Evolutionary conservation across 1,284 basidiomycete genomes (phyloP).

Genomic region (Trichosporon sp.): DNA sequence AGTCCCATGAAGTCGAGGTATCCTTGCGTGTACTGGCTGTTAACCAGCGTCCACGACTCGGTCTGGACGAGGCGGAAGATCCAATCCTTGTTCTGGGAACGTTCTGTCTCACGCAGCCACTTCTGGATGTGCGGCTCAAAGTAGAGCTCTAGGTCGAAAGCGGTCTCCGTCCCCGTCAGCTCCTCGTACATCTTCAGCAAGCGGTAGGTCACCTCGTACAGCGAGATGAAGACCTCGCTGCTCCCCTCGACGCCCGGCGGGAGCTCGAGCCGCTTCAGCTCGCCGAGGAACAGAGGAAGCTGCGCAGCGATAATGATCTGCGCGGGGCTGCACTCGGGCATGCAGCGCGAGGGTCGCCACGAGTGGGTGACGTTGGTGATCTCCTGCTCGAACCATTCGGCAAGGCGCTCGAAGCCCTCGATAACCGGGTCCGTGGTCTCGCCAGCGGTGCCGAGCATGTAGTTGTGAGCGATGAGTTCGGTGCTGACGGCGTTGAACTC

Average conservation of each 20-base stretch:
- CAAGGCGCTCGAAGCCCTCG: conserved; percentile 51
- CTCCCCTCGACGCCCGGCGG: conserved; percentile 33
- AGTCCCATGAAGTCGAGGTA: conserved; percentile 56
- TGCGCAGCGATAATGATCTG: conserved; percentile 52
- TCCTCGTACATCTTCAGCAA: conserved; percentile 51
- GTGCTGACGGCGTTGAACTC: conserved; percentile 50
- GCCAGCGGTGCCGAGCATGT: conserved; percentile 32
- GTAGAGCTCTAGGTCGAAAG: conserved; percentile 53
- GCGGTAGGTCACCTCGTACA: conserved; percentile 52
- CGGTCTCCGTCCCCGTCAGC: conserved; percentile 43
- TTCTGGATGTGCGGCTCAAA: conserved; percentile 56
- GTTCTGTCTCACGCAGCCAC: conserved; percentile 54
- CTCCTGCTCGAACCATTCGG: conserved; percentile 52
- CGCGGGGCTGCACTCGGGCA: conserved; percentile 46
- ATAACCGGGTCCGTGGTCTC: conserved; percentile 40
- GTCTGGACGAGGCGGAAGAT: conserved; percentile 53
- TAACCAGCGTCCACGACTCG: conserved; percentile 43
- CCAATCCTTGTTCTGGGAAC: conserved; percentile 53
- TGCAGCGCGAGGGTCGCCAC: conserved; percentile 43
- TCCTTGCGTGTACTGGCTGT: conserved; percentile 51
- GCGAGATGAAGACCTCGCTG: conserved; percentile 47
- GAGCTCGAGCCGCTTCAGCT: conserved; percentile 52
- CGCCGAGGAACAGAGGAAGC: conserved; percentile 54
- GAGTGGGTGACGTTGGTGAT: conserved; percentile 41
- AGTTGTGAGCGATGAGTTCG: conserved; percentile 31